A percentile compares a stretch with the other conserved stretches of the same genome.
phyloP scores from a whole-genome alignment of 495 filamentous ascomycete genomes.

The Peziza echinospora region DNA sequence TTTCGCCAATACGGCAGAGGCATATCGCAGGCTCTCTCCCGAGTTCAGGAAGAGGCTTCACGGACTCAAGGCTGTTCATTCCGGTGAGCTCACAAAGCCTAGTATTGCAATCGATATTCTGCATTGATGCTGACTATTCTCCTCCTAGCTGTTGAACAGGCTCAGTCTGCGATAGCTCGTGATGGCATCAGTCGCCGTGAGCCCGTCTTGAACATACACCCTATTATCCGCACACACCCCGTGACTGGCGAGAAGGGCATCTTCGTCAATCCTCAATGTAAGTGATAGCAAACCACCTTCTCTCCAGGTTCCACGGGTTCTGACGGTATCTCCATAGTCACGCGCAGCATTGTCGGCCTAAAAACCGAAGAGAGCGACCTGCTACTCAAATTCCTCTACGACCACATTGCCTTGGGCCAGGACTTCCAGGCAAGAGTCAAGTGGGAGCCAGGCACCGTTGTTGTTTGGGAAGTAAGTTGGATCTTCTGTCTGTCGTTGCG shows the following conservation, averaged over 20 bases:
- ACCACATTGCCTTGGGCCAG: conserved; percentile 59
- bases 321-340: conserved; percentile 29
- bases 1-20: conserved; percentile 50
- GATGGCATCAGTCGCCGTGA: conserved; percentile 47
- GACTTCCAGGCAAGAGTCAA: conserved; percentile 79
- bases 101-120: background rate
- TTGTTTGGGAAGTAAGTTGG: conserved; percentile 83
- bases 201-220: conserved; percentile 49
- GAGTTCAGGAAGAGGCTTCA: conserved; percentile 50
- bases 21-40: conserved; percentile 55
- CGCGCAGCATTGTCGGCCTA: conserved; percentile 45
- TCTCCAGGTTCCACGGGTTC: background rate
- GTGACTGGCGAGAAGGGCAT: conserved; percentile 69
- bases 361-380: conserved; percentile 60
- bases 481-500: conserved; percentile 21
- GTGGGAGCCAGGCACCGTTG: conserved; percentile 63
- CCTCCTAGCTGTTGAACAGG: too few relatives aligned
- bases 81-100: too few relatives aligned
- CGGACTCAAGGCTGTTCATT: conserved; percentile 56
- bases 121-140: too few relatives aligned
- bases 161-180: conserved; percentile 29
- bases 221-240: conserved; percentile 60
- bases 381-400: conserved; percentile 72
- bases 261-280: conserved; percentile 71
- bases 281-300: conserved; percentile 18